phyloP scores from a whole-genome alignment of 2,329 filamentous ascomycete species.

The Claviceps sp. region DNA sequence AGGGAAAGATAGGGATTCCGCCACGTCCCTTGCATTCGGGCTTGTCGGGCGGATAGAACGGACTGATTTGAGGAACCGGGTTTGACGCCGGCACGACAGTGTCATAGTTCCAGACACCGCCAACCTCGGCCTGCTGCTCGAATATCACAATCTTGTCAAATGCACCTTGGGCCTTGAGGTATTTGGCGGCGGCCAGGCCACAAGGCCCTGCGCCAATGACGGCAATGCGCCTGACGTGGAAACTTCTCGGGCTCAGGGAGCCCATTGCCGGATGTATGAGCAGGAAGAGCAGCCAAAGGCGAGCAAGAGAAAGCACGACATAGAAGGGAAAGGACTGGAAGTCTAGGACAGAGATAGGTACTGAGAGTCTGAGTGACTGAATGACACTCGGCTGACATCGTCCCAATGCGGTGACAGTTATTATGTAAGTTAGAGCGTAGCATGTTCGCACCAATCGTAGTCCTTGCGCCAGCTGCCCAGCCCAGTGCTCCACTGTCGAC shows the following conservation, averaged over 20 bases:
- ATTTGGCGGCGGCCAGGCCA: conserved; percentile 69
- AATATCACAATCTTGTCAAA: conserved; percentile 64
- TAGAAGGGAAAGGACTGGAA: too few relatives aligned
- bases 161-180: conserved; percentile 52
- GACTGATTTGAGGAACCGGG: conserved; percentile 55
- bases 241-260: conserved; percentile 18
- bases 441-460: too few relatives aligned
- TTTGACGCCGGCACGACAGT: conserved; percentile 31
- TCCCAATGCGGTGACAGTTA: too few relatives aligned
- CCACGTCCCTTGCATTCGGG: conserved; percentile 36
- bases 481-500: too few relatives aligned
- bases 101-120: conserved; percentile 80
- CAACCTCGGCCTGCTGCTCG: conserved; percentile 65
- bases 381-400: too few relatives aligned
- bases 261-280: conserved; percentile 13
- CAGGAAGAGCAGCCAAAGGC: background rate
- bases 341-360: too few relatives aligned
- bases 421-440: too few relatives aligned
- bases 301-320: background rate
- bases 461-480: too few relatives aligned
- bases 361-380: too few relatives aligned
- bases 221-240: conserved; percentile 49
- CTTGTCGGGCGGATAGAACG: conserved; percentile 47
- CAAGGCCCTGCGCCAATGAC: conserved; percentile 74
- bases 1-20: conserved; percentile 51